Evolutionary conservation across 495 filamentous ascomycete genomes (phyloP).

Genomic region (Aspergillus indologenus): DNA sequence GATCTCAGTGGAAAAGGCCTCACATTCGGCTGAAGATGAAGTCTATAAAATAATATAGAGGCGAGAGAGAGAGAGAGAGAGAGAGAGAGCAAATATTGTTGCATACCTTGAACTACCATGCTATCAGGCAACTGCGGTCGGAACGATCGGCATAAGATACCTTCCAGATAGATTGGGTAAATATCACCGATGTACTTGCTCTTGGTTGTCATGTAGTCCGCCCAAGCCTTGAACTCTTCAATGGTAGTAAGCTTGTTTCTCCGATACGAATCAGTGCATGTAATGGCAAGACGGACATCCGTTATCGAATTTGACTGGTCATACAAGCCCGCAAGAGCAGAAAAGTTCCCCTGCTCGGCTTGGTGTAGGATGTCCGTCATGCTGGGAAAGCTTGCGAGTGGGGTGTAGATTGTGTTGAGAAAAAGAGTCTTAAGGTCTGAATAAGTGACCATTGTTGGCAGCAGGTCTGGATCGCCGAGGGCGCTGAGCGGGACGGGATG

Average conservation of each 20-base stretch:
- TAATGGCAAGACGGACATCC: constrained; percentile 17
- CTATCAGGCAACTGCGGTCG: constrained; percentile 18
- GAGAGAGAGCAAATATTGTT: constrained; percentile 10
- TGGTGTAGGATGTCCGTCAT: constrained; percentile 19
- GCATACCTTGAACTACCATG: constrained; percentile 18
- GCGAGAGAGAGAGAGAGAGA: constrained; percentile 2
- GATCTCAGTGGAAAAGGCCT: constrained; percentile 5
- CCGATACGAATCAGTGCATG: constrained; percentile 18
- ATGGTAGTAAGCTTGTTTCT: constrained; percentile 16
- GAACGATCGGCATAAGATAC: constrained; percentile 19
- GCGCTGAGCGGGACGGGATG: constrained; percentile 41
- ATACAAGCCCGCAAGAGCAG: constrained; percentile 15
- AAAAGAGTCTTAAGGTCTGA: constrained; percentile 26
- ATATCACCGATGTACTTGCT: constrained; percentile 22
- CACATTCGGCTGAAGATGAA: constrained; percentile 5
- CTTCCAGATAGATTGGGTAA: constrained; percentile 12
- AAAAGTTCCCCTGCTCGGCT: constrained; percentile 13
- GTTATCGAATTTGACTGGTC: constrained; percentile 12
- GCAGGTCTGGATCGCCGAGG: constrained; percentile 20
- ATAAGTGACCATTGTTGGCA: constrained; percentile 32
- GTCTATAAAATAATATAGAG: neutral
- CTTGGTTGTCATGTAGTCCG: constrained; percentile 14
- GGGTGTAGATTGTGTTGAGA: constrained; percentile 17
- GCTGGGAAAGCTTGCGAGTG: constrained; percentile 14
- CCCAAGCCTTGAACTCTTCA: constrained; percentile 16